A percentile compares a stretch with the other conserved stretches of the same genome.
These are phyloP conservation scores for Macrophomina pseudophaseolina DNA, from an alignment of 2,329 filamentous ascomycete species.

Conservation along the genomic window DNA sequence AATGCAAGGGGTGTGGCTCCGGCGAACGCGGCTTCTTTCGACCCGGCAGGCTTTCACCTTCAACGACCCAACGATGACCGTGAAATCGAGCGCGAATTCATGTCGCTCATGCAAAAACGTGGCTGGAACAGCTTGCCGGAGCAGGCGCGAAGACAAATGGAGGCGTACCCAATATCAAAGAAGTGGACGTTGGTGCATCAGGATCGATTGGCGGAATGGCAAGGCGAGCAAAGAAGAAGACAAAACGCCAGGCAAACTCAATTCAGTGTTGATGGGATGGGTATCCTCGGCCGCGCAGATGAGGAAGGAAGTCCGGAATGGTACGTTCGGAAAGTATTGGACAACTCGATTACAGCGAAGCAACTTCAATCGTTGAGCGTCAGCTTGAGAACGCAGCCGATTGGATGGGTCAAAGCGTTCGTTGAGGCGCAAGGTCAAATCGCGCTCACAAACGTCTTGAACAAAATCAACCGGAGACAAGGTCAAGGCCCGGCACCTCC, in stretches of 20 bases:
- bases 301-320: conserved; percentile 97
- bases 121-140: conserved; percentile 97
- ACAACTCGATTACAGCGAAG: conserved; percentile 90
- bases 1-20: conserved; percentile 45
- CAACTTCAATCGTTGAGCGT: conserved; percentile 92
- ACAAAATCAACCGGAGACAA: conserved; percentile 90
- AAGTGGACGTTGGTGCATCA: conserved; percentile 98
- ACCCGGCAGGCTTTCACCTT: conserved; percentile 64
- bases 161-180: conserved; percentile 90
- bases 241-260: conserved; percentile 71
- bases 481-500: conserved; percentile 72
- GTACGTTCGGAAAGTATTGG: conserved; percentile 97
- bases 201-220: conserved; percentile 89
- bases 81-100: conserved; percentile 87
- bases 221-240: conserved; percentile 89
- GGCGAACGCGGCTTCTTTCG: conserved; percentile 52
- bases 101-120: conserved; percentile 94
- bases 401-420: conserved; percentile 94
- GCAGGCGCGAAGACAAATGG: conserved; percentile 92
- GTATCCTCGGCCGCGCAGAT: conserved; percentile 77
- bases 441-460: conserved; percentile 88
- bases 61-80: conserved; percentile 79
- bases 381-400: conserved; percentile 92
- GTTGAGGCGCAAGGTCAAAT: conserved; percentile 98
- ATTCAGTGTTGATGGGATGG: conserved; percentile 67